Evolutionary conservation across 148 eudicot species (phyloP), one percentile per base, ranked within the genome.

Genomic region (Cornus kousa): DNA sequence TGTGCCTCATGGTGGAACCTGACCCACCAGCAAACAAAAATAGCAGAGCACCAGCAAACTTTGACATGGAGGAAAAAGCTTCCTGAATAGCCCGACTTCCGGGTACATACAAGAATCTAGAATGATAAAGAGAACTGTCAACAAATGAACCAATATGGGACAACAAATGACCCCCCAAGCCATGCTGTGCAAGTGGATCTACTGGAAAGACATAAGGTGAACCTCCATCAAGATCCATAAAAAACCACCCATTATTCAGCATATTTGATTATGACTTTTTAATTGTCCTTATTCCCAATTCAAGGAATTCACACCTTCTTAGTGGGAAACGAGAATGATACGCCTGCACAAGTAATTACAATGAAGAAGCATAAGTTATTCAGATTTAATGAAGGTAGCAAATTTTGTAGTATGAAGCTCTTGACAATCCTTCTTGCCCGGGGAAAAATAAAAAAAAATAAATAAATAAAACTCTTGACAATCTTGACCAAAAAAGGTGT

Each of bases 11-110:
- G 35, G 75, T 87, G 74, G 87, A 81, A 77, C 82, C 82, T 5
- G 89, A 80, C 43, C 87, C 80, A 77, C 87, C 73, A 19, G 89
- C 85, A 85, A 82, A 85, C 88, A 89, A 86, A 73, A 87, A 62
- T 17, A 86, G 43, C 62, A 87, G 50, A 48, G 89, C 90, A 33
- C 86, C 93, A 5, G 95, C 76, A 78, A 88, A 84, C 81, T 87
- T 92, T 70, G 95, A 84, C 71, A 94, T 68, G 80, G 88, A 82
- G 71, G 62, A 84, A 35, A 85, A 86, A 72, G 91, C 84, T 75
- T 88, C 85, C 48, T 82, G 82, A 68, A 92, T 71, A 8, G 86
- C 97, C 64, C 79, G 64, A 82, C 80, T 83, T 70, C 84, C 89
- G 57, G 91, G 87, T 48, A 80, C 82, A 72, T 77, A 71, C 20